These are phyloP conservation scores for Maudiozyma serrabonitensis DNA, from an alignment of 805 yeast genomes.

Conservation along the genomic window DNA sequence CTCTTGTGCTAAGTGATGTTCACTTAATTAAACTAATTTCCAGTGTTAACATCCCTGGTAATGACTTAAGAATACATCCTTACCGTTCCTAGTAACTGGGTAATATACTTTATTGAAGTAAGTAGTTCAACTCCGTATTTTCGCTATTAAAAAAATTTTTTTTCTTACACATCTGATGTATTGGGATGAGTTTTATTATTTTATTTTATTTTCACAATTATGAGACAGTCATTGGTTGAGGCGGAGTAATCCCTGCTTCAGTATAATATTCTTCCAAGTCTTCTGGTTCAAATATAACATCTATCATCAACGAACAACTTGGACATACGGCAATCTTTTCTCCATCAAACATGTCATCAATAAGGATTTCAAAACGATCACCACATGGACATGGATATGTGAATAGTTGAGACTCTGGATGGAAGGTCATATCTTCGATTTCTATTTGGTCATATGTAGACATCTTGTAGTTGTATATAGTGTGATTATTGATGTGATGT, in stretches of 20 bases:
- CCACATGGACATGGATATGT: constrained; percentile 99
- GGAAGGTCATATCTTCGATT: constrained; percentile 93
- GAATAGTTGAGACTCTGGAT: constrained; percentile 69
- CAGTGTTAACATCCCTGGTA: too few species aligned
- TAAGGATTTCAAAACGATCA: constrained; percentile 76
- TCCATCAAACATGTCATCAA: constrained; percentile 83
- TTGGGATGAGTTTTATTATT: too few species aligned
- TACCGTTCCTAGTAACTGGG: too few species aligned
- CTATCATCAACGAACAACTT: constrained; percentile 86
- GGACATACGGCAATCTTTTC: constrained; percentile 95
- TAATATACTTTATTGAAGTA: too few species aligned
- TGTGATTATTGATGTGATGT: background rate
- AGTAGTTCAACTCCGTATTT: too few species aligned
- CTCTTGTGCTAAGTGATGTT: too few species aligned
- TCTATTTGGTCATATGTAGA: constrained; percentile 87
- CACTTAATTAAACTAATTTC: too few species aligned
- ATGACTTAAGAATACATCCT: too few species aligned
- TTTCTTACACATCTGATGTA: too few species aligned
- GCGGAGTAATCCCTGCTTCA: constrained; percentile 27
- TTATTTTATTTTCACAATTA: too few species aligned
- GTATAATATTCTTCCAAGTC: constrained; percentile 36
- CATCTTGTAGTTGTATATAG: constrained; percentile 26
- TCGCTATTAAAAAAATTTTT: too few species aligned
- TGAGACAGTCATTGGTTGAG: constrained; percentile 18
- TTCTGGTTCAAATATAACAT: constrained; percentile 72